phyloP scores from a whole-genome alignment of 1,284 basidiomycete genomes.

The Ganoderma sinense region DNA sequence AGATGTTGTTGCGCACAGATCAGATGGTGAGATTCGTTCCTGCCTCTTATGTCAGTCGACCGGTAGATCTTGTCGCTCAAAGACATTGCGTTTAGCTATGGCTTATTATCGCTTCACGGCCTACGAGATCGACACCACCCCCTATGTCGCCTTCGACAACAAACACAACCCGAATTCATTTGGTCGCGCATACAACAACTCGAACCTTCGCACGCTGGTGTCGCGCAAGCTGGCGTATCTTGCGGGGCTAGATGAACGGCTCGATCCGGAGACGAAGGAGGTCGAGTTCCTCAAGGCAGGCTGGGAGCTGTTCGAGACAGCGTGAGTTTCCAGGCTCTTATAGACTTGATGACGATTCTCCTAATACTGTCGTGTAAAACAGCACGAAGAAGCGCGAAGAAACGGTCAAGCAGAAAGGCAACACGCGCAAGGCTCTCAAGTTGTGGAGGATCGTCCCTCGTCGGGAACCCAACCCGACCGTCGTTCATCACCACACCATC shows the following conservation, averaged over 20 bases:
- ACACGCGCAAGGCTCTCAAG: neutral
- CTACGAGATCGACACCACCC: conserved; percentile 19
- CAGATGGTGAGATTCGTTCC: conserved; percentile 6
- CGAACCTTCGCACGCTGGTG: conserved; percentile 9
- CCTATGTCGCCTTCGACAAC: conserved; percentile 14
- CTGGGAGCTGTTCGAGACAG: conserved; percentile 10
- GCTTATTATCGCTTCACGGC: conserved; percentile 11
- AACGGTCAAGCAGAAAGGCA: neutral
- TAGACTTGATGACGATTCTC: neutral
- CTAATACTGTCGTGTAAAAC: neutral
- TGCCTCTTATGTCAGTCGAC: neutral
- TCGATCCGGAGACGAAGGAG: conserved; percentile 10
- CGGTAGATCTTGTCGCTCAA: neutral
- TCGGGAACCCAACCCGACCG: neutral
- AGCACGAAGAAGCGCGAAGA: neutral
- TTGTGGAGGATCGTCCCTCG: neutral
- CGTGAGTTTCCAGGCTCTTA: neutral
- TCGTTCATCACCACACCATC: neutral
- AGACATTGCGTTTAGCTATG: conserved; percentile 8
- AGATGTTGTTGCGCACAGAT: conserved; percentile 9
- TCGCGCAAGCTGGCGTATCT: conserved; percentile 20
- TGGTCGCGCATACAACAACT: conserved; percentile 11
- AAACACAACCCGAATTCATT: conserved; percentile 7
- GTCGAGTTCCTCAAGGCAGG: conserved; percentile 14
- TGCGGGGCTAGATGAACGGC: conserved; percentile 7